These are phyloP conservation scores for Sporothrix curviconia DNA, from an alignment of 2,329 filamentous ascomycete species.

Conservation along the genomic window DNA sequence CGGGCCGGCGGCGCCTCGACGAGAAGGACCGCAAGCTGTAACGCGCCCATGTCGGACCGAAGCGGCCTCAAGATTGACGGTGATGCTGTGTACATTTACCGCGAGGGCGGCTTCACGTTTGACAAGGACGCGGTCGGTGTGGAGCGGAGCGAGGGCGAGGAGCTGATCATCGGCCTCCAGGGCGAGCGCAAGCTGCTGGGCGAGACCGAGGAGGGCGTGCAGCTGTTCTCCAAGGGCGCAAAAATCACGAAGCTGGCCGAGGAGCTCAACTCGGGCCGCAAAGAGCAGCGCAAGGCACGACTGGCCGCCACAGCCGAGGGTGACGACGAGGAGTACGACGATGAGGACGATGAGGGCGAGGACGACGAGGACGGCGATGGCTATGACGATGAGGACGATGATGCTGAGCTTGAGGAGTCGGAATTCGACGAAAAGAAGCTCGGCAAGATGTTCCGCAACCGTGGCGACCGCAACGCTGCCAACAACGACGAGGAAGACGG, in stretches of 20 bases:
- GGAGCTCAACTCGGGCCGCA: conserved; percentile 55
- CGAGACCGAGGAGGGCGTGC: conserved; percentile 72
- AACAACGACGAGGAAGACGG: conserved; percentile 64
- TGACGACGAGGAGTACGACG: conserved; percentile 40
- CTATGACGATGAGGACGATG: conserved; percentile 41
- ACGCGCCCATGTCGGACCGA: conserved; percentile 96
- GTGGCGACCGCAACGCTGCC: conserved; percentile 42
- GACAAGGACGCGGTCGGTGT: conserved; percentile 57
- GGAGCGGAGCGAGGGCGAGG: conserved; percentile 87
- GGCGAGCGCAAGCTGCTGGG: conserved; percentile 75
- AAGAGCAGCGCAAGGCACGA: conserved; percentile 51
- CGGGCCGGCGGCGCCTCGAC: conserved; percentile 65
- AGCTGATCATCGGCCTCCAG: conserved; percentile 86
- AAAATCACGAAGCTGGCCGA: conserved; percentile 55
- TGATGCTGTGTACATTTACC: conserved; percentile 85
- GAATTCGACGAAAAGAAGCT: conserved; percentile 55
- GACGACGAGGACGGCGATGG: conserved; percentile 53
- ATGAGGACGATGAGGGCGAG: conserved; percentile 33
- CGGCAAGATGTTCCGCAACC: conserved; percentile 54
- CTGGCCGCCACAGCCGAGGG: conserved; percentile 55
- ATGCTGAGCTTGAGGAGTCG: conserved; percentile 42
- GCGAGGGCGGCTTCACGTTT: conserved; percentile 69
- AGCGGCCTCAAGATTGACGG: conserved; percentile 94
- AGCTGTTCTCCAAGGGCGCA: conserved; percentile 75
- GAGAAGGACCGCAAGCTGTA: conserved; percentile 97